A percentile compares a stretch with the other conserved stretches of the same genome.
phyloP scores from a whole-genome alignment of 192 early-diverging fungal species.

The Dissophora ornata region DNA sequence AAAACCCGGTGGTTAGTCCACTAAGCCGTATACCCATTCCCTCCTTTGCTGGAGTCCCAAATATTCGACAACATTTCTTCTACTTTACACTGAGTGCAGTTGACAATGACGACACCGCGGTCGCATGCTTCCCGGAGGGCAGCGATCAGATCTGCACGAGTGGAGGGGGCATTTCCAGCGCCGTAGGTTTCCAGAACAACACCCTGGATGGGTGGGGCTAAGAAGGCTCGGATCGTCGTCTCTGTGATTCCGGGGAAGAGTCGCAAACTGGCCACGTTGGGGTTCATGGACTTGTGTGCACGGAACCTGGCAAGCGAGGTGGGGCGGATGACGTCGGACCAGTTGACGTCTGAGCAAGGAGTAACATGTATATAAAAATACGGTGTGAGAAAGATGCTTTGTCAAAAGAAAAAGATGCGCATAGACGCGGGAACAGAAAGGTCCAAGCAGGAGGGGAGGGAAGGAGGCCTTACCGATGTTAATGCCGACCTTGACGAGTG shows the following conservation, averaged over 20 bases:
- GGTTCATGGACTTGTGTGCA: constrained; percentile 86
- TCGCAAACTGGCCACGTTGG: constrained; percentile 88
- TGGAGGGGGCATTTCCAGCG: constrained; percentile 95
- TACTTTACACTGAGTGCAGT: constrained; percentile 85
- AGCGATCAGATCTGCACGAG: constrained; percentile 84
- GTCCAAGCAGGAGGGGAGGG: not conserved
- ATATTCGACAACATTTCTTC: not conserved
- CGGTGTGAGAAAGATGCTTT: too few relatives aligned
- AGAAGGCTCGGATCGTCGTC: constrained; percentile 85
- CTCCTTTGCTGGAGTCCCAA: too few relatives aligned
- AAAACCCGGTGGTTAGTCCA: too few relatives aligned
- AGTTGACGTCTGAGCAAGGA: constrained; percentile 80
- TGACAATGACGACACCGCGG: constrained; percentile 96
- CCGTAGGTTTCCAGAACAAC: constrained; percentile 97
- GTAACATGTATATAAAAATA: not conserved
- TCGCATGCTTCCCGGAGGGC: constrained; percentile 88
- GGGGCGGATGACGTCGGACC: constrained; percentile 88
- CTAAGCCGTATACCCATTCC: too few relatives aligned
- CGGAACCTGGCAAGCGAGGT: constrained; percentile 85
- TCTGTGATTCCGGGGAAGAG: constrained; percentile 96
- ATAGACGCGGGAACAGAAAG: too few relatives aligned
- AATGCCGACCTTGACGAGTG: constrained; percentile 96
- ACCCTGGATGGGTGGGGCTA: constrained; percentile 87
- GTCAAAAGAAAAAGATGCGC: too few relatives aligned
- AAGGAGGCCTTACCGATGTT: constrained; percentile 74